Evolutionary conservation across 495 filamentous ascomycete species (phyloP), one percentile per base, ranked within the genome.

Genomic region (Xylona heveae): DNA sequence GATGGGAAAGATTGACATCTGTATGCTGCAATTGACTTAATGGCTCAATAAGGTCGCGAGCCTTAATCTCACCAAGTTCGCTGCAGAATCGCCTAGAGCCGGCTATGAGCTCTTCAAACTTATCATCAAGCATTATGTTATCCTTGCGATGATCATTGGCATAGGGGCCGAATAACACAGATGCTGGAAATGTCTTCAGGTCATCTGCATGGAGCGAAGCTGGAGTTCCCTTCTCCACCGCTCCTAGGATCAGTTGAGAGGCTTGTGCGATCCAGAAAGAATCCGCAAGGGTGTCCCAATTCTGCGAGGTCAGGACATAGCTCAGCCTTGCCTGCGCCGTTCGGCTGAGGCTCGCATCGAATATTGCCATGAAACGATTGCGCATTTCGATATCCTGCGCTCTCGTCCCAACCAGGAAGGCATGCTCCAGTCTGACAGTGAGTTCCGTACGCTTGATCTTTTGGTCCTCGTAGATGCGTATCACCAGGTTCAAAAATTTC

Each of bases 211-310:
- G 71, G 22, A 99, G 59, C 36, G 78, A 71, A 30, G 76, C 66
- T 17, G 67, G 54, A 6, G 64, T 66, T 33, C 73, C 75, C 71
- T 81, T 79, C 41, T 95, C 88, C 22, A 94, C 62, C 28, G 77
- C 82, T 13, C 90, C 83, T 35, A 95, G 64, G 10, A 99, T 62
- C 14, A 95, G 62, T 46, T 95, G 84, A 10, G 78, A 75, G 9
- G 88, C 88, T 49, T 99, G 90, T 18, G 79, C 71, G 12, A 99
- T 61, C 90, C 90, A 99, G 57, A 84, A 99, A 5, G 77, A 92
- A 37, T 99, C 88, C 3, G 66, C 68, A 22, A 99, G 61, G 0
- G 78, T 84, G 46, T 94, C 90, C 90, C 90, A 99, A 42, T 94
- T 93, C 48, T 99, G 90, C n/a, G 73, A 75, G 3, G 71, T 65